Percentiles rank a stretch among this genome's conserved stretches.
These are phyloP conservation scores for Sonneratia alba DNA, from an alignment of 345 rosid species.

Conservation along the genomic window DNA sequence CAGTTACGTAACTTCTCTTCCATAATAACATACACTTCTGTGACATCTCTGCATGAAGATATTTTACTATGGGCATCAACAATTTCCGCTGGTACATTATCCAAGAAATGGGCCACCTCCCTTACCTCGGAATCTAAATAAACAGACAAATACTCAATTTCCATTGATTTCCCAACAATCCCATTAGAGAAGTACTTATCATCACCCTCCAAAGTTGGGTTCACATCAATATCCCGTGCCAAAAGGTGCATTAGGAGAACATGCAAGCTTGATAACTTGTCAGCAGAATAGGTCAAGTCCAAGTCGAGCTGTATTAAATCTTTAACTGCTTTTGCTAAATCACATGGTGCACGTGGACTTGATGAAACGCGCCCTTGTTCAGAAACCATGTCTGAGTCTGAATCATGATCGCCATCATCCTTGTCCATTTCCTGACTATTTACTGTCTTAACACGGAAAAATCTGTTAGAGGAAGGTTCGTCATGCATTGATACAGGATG, in stretches of 20 bases:
- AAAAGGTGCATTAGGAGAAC: slow-evolving; percentile 66
- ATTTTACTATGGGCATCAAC: slow-evolving; percentile 50
- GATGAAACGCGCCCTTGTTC: slow-evolving; percentile 16
- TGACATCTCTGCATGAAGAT: slow-evolving; percentile 47
- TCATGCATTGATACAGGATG: background rate
- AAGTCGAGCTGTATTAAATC: slow-evolving; percentile 36
- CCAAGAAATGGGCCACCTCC: slow-evolving; percentile 63
- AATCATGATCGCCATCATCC: background rate
- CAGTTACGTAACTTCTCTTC: slow-evolving; percentile 52
- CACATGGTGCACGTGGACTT: slow-evolving; percentile 25
- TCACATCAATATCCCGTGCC: slow-evolving; percentile 54
- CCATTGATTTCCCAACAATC: slow-evolving; percentile 59
- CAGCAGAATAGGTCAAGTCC: slow-evolving; percentile 42
- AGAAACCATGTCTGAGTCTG: slow-evolving; percentile 10
- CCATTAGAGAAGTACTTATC: slow-evolving; percentile 23
- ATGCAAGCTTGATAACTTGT: slow-evolving; percentile 62
- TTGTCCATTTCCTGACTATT: slow-evolving; percentile 2
- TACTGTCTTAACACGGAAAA: background rate
- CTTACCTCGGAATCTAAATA: slow-evolving; percentile 72
- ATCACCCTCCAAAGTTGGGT: slow-evolving; percentile 29
- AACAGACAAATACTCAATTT: slow-evolving; percentile 57
- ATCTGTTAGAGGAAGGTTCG: background rate
- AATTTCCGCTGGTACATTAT: slow-evolving; percentile 47
- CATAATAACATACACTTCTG: slow-evolving; percentile 20
- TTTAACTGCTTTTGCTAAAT: slow-evolving; percentile 29